These are phyloP conservation scores for Myxozyma mucilagina DNA, from an alignment of 805 yeast species.

Conservation along the genomic window DNA sequence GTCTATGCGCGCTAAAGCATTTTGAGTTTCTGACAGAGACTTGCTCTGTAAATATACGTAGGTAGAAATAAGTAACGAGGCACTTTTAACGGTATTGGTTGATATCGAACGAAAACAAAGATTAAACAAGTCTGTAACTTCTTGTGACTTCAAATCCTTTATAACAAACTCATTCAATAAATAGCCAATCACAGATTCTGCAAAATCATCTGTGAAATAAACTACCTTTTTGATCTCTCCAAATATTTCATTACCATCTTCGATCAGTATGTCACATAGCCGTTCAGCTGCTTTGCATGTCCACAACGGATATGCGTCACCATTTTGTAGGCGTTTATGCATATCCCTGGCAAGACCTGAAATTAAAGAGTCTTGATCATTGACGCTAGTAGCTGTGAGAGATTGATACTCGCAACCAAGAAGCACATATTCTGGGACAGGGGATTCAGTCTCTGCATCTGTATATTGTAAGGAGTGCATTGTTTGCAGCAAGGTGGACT, in stretches of 20 bases:
- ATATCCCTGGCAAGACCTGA: no score
- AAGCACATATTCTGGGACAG: background rate
- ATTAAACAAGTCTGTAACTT: slow-evolving; percentile 12
- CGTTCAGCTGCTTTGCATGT: background rate
- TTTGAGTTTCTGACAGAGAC: slow-evolving; percentile 14
- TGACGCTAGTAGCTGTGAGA: no score
- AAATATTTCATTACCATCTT: background rate
- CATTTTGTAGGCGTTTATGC: background rate
- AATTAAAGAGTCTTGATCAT: background rate
- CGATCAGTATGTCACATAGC: slow-evolving; percentile 1
- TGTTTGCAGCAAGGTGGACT: slow-evolving; percentile 1
- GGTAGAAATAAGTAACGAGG: slow-evolving; percentile 20
- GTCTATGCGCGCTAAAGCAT: slow-evolving; percentile 30
- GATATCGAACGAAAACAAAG: background rate
- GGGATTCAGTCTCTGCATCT: background rate
- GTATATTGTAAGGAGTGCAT: background rate
- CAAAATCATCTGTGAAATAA: slow-evolving; percentile 5
- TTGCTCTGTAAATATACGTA: slow-evolving; percentile 24
- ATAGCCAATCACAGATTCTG: slow-evolving; percentile 7
- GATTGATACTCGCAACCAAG: background rate
- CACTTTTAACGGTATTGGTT: slow-evolving; percentile 6
- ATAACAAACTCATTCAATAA: slow-evolving; percentile 6
- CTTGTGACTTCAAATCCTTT: background rate
- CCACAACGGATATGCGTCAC: background rate
- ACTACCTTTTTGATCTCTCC: background rate